Percentiles rank a stretch among this genome's conserved stretches.
phyloP scores from a whole-genome alignment of 2,329 filamentous ascomycete genomes.

The Sporothrix pallida region DNA sequence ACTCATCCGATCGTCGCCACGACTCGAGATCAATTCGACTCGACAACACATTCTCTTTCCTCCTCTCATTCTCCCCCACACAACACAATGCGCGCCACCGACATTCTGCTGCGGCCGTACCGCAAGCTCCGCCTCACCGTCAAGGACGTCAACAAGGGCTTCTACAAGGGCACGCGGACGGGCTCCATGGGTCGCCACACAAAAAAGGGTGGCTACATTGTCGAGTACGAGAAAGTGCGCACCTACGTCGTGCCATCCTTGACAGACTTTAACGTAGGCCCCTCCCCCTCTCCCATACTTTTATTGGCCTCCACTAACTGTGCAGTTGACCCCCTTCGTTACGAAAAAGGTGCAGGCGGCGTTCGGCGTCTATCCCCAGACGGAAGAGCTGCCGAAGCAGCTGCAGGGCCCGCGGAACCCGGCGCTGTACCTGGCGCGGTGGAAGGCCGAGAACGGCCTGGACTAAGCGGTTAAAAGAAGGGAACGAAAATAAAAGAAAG shows the following conservation, averaged over 20 bases:
- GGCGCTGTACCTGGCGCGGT: constrained; percentile 66
- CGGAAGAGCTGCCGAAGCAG: constrained; percentile 55
- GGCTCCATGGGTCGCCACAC: constrained; percentile 87
- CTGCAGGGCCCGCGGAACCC: constrained; percentile 63
- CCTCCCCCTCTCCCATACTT: no score
- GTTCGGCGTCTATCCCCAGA: constrained; percentile 51
- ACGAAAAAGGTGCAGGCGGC: constrained; percentile 61
- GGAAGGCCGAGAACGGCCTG: constrained; percentile 71
- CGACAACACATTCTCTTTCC: not conserved
- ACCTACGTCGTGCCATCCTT: constrained; percentile 79
- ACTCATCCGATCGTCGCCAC: not conserved
- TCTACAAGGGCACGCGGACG: constrained; percentile 94
- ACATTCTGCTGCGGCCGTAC: constrained; percentile 69
- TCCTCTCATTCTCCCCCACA: constrained; percentile 12
- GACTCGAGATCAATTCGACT: no score
- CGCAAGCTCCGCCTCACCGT: constrained; percentile 83
- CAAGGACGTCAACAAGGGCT: constrained; percentile 90
- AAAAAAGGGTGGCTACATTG: constrained; percentile 79
- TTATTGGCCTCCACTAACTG: constrained; percentile 30
- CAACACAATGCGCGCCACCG: constrained; percentile 68
- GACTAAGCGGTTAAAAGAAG: constrained; percentile 48
- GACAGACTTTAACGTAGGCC: constrained; percentile 70
- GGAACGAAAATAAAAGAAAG: not conserved
- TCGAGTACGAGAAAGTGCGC: constrained; percentile 87
- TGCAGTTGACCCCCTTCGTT: constrained; percentile 82